phyloP scores from a whole-genome alignment of 345 rosid genomes.

The Eucalyptus marginata region DNA sequence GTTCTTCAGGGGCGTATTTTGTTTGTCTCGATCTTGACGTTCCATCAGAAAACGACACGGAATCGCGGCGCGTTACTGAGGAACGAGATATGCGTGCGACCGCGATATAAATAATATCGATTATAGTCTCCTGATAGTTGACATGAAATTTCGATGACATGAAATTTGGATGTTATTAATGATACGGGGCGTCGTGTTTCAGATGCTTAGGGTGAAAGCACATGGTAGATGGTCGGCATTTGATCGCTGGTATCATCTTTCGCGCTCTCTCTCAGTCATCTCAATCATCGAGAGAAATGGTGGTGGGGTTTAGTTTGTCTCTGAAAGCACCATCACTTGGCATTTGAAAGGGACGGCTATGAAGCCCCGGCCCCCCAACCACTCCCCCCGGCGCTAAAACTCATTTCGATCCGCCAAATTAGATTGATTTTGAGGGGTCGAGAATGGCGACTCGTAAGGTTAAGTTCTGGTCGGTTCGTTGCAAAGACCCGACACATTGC shows the following conservation, averaged over 20 bases:
- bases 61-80: background rate
- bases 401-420: background rate
- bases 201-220: background rate
- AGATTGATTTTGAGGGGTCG: background rate
- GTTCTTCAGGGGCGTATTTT: background rate
- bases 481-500: background rate
- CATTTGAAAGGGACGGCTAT: background rate
- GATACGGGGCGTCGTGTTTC: background rate
- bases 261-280: background rate
- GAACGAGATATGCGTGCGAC: background rate
- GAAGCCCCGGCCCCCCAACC: background rate
- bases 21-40: background rate
- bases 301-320: background rate
- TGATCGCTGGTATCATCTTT: background rate
- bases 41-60: background rate
- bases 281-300: background rate
- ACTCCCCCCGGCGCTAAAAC: background rate
- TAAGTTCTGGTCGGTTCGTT: background rate
- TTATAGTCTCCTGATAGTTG: background rate
- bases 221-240: background rate
- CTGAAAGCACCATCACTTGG: background rate
- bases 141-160: background rate
- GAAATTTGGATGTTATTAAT: background rate
- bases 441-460: background rate
- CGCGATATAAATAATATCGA: background rate